Conservation (phyloP, 2,329 filamentous ascomycete genomes). For the Aspergillus sp. region DNA sequence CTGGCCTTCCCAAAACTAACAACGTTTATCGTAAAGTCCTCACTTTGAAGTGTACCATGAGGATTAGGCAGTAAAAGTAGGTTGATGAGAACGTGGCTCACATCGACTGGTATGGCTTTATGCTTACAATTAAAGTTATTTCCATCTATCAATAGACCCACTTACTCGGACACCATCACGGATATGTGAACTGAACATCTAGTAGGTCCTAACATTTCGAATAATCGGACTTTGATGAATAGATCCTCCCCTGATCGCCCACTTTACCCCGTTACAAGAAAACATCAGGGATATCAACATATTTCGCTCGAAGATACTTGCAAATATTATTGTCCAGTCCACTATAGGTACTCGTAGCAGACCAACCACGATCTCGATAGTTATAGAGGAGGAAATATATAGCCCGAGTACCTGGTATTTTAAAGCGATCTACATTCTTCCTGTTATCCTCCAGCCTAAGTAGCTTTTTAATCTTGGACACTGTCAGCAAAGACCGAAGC, state of each 20-base stretch:
- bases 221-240: too few relatives aligned
- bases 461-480: slow-evolving; percentile 11
- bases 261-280: slow-evolving; percentile 2
- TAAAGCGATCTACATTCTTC: slow-evolving; percentile 43
- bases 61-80: too few relatives aligned
- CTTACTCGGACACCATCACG: too few relatives aligned
- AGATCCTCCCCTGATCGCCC: not conserved
- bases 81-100: too few relatives aligned
- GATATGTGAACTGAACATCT: too few relatives aligned
- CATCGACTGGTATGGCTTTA: too few relatives aligned
- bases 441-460: slow-evolving; percentile 11
- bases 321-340: slow-evolving; percentile 42
- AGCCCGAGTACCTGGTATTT: slow-evolving; percentile 42
- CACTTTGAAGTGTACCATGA: too few relatives aligned
- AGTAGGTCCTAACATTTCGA: too few relatives aligned
- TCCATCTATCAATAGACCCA: too few relatives aligned
- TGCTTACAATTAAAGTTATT: too few relatives aligned
- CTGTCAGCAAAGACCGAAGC: not conserved
- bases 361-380: slow-evolving; percentile 35
- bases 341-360: slow-evolving; percentile 34
- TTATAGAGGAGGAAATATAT: slow-evolving; percentile 42
- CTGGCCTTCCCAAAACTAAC: too few relatives aligned
- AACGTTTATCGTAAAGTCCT: too few relatives aligned
- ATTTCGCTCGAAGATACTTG: slow-evolving; percentile 34
- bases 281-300: slow-evolving; percentile 32